These are phyloP conservation scores for Obba rivulosa DNA, from an alignment of 768 basidiomycete species.

Conservation along the genomic window DNA sequence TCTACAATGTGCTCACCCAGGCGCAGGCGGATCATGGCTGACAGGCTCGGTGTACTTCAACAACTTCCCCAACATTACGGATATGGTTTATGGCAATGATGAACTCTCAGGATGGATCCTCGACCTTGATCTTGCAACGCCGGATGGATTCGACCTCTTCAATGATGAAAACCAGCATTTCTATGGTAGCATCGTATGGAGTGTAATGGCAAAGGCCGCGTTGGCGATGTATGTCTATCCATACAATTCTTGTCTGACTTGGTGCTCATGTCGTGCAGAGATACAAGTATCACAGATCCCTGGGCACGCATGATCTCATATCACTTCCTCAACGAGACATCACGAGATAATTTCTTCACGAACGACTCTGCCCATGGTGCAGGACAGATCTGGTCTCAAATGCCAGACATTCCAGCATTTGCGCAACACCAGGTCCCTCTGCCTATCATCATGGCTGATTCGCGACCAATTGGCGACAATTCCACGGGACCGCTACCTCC, in stretches of 20 bases:
- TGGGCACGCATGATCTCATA: constrained; percentile 62
- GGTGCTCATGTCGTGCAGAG: constrained; percentile 28
- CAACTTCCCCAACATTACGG: constrained; percentile 45
- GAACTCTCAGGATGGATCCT: constrained; percentile 55
- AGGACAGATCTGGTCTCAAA: constrained; percentile 61
- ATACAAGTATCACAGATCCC: constrained; percentile 59
- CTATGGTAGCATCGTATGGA: constrained; percentile 52
- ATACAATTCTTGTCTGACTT: neutral
- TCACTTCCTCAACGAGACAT: constrained; percentile 65
- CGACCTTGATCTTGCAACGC: constrained; percentile 51
- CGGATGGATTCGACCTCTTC: constrained; percentile 31
- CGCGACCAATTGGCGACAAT: constrained; percentile 43
- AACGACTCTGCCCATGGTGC: constrained; percentile 57
- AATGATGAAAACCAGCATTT: constrained; percentile 46
- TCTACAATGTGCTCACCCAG: no score
- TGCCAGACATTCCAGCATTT: constrained; percentile 45
- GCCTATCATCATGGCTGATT: constrained; percentile 56
- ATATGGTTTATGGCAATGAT: constrained; percentile 54
- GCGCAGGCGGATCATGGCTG: constrained; percentile 57
- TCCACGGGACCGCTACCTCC: constrained; percentile 34
- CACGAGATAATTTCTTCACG: constrained; percentile 51
- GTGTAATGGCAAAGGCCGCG: constrained; percentile 52
- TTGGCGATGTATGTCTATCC: constrained; percentile 42
- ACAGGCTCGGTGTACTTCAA: constrained; percentile 57
- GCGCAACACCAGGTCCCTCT: constrained; percentile 47